A percentile compares a stretch with the other conserved stretches of the same genome.
These are phyloP conservation scores for Rhizophagus clarus DNA, from an alignment of 192 early-diverging fungal species.

Conservation along the genomic window DNA sequence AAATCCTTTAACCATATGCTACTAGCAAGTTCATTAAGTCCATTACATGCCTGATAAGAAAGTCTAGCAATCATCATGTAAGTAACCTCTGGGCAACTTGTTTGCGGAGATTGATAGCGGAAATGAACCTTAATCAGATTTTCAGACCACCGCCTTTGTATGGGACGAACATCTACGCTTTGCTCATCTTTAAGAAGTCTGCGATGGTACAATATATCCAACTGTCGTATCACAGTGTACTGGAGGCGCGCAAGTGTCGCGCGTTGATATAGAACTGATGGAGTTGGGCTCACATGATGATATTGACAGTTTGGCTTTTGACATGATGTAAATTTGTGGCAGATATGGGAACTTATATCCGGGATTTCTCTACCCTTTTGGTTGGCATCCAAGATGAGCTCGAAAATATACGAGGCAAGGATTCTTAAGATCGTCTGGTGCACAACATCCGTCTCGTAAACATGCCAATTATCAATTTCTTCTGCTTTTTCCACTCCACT, in stretches of 20 bases:
- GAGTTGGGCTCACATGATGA: constrained; percentile 6
- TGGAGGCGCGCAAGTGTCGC: constrained; percentile 4
- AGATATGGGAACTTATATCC: constrained; percentile 11
- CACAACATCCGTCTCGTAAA: background rate
- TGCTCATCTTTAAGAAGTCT: background rate
- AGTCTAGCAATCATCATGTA: too few species aligned
- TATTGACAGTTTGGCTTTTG: background rate
- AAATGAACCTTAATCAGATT: too few species aligned
- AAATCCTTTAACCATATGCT: too few species aligned
- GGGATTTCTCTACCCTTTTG: background rate
- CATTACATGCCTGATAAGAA: too few species aligned
- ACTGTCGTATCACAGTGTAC: constrained; percentile 7
- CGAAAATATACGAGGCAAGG: constrained; percentile 3
- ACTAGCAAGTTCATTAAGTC: too few species aligned
- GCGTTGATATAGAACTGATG: background rate
- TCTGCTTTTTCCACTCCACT: background rate
- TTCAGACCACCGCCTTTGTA: too few species aligned
- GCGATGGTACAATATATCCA: background rate
- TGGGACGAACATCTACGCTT: background rate
- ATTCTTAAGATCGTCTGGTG: background rate
- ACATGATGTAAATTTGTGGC: background rate
- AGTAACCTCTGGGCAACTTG: too few species aligned
- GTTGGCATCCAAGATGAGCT: constrained; percentile 1
- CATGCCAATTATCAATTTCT: background rate
- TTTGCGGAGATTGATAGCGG: too few species aligned